Percentiles rank a stretch among this genome's conserved stretches.
Conservation (phyloP, 2,329 filamentous ascomycete species). For the Penicillium verrucosum region DNA sequence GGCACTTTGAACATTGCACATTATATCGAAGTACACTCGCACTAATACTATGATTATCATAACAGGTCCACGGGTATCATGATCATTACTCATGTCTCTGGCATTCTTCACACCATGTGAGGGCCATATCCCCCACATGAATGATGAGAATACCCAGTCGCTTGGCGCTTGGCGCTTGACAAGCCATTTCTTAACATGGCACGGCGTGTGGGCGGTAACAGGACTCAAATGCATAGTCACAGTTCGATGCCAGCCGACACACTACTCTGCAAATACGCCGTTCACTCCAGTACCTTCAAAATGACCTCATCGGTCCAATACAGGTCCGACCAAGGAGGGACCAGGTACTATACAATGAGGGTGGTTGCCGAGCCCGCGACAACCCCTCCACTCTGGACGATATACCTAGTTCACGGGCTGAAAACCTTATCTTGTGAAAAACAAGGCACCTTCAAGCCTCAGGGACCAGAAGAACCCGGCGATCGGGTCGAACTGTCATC, state of each 20-base stretch:
- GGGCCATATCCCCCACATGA: neutral
- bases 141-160: neutral
- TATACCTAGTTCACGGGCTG: neutral
- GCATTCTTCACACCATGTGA: neutral
- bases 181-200: neutral
- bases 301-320: neutral
- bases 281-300: neutral
- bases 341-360: neutral
- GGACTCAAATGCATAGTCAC: neutral
- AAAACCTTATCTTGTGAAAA: neutral
- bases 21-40: neutral
- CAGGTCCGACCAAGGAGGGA: neutral
- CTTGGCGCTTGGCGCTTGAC: neutral
- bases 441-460: neutral
- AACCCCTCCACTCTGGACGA: neutral
- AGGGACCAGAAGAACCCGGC: slow-evolving; percentile 10
- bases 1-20: neutral
- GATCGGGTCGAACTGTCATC: slow-evolving; percentile 18
- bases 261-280: neutral
- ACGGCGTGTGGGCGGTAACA: neutral
- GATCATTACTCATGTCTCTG: slow-evolving; percentile 1
- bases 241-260: neutral
- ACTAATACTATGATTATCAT: neutral
- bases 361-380: neutral
- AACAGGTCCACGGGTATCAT: neutral